Evolutionary conservation across 345 rosid genomes (phyloP).

Genomic region (Abelmoschus esculentus): DNA sequence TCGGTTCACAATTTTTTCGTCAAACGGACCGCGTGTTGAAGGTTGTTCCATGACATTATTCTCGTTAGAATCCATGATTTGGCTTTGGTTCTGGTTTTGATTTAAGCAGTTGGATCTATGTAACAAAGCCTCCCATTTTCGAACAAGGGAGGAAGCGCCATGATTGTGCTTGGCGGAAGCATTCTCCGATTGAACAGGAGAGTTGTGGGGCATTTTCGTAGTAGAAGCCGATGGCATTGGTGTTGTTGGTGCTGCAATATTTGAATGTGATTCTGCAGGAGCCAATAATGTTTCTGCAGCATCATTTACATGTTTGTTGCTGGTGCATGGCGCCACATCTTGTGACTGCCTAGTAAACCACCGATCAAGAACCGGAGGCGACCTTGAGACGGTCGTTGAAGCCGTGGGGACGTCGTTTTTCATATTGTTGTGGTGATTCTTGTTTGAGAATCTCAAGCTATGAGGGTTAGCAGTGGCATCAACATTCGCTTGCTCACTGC

Average conservation of each 20-base stretch:
- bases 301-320: slow-evolving; percentile 27
- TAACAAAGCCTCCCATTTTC: slow-evolving; percentile 87
- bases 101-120: slow-evolving; percentile 29
- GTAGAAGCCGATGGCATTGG: slow-evolving; percentile 7
- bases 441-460: no score
- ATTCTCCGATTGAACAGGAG: slow-evolving; percentile 15
- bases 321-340: slow-evolving; percentile 25
- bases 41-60: slow-evolving; percentile 10
- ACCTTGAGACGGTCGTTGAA: slow-evolving; percentile 12
- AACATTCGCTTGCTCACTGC: background rate
- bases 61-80: slow-evolving; percentile 8
- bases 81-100: slow-evolving; percentile 11
- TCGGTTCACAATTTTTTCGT: background rate
- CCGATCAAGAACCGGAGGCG: slow-evolving; percentile 28
- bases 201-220: background rate
- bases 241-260: slow-evolving; percentile 3
- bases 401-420: background rate
- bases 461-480: background rate
- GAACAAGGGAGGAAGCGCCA: slow-evolving; percentile 83
- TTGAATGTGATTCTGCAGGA: background rate
- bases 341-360: slow-evolving; percentile 41
- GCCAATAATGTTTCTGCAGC: slow-evolving; percentile 13
- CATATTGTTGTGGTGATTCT: background rate
- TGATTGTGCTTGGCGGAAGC: slow-evolving; percentile 9
- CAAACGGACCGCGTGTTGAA: slow-evolving; percentile 8